Evolutionary conservation across 208 protist genomes (phyloP).

Genomic region (Leishmania lainsoni): DNA sequence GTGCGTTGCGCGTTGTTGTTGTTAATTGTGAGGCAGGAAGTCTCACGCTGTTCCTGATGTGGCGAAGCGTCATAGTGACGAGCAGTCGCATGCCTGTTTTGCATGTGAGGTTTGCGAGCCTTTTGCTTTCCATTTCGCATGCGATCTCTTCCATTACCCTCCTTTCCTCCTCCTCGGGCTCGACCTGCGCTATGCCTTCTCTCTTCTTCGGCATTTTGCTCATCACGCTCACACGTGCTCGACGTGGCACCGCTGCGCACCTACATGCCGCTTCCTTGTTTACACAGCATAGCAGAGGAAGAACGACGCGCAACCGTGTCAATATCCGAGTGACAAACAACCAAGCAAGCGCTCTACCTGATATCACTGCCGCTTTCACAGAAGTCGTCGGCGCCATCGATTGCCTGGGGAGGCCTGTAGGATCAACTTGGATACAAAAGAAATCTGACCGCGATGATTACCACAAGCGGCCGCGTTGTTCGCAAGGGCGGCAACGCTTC

Average conservation of each 20-base stretch:
- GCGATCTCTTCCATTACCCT: background rate
- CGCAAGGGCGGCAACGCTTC: constrained; percentile 52
- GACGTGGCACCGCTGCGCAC: background rate
- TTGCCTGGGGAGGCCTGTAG: too few species aligned
- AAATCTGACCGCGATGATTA: constrained; percentile 47
- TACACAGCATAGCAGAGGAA: background rate
- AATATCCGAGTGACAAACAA: background rate
- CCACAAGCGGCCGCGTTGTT: constrained; percentile 68
- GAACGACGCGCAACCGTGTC: background rate
- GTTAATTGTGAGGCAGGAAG: background rate
- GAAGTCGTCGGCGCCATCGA: background rate
- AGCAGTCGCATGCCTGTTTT: background rate
- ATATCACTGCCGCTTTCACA: background rate
- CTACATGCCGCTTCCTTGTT: background rate
- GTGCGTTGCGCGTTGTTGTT: background rate
- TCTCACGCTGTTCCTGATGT: background rate
- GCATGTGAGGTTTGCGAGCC: background rate
- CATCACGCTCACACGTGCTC: background rate
- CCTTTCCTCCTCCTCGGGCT: background rate
- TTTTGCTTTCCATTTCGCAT: background rate
- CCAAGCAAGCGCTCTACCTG: too few species aligned
- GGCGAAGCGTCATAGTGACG: background rate
- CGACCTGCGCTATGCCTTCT: background rate
- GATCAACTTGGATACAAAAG: background rate
- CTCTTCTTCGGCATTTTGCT: background rate